Base-by-base conservation (phyloP, 2,329 filamentous ascomycete species). In the Xylariaceae sp. region DNA sequence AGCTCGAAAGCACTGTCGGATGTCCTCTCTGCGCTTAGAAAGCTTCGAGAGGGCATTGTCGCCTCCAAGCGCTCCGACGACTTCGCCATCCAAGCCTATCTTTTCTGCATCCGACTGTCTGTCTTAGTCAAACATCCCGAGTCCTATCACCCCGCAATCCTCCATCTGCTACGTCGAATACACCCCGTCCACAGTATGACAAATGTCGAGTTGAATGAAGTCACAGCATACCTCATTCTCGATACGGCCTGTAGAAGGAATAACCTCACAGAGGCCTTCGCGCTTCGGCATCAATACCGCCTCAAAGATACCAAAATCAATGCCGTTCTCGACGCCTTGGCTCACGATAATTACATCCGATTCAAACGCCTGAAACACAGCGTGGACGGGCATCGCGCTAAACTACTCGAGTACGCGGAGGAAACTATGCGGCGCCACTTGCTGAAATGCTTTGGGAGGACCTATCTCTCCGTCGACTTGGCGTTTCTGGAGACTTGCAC, bases 11-110 rank as follows among this genome's bases (percentile, higher is more conserved):
- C 86, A 53, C 76, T 96, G 22, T 78, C 84, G 2, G 80, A 79
- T 17, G 82, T 97, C 42, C 75, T 96, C 43, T 79, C 87, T 58
- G 88, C 92, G 3, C 83, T 97, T 62, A 84, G 93, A 51, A 97
- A 96, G 65, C 79, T 98, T 23, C 83, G 93, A 45, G 93, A 98
- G 71, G 91, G 85, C 20, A 84, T 97, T 38, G 80, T 95, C 3
- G 88, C 88, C 11, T 83, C 86, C 7, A 80, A 82, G 42, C 82
- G 91, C 17, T 72, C 76, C 27, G 87, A 95, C 61, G 74, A 80
- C 42, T 98, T 98, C 66, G 84, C 92, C 1, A 82, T 86, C n/a
- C 83, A 90, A 56, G 88, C 84, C 14, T 95, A 97, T 67, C 82
- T 95, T 51, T 97, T 97, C 73, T 89, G 88, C 58, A 88, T 95